Evolutionary conservation across 441 rosid species (phyloP).

Genomic region (Brassica hybrid): DNA sequence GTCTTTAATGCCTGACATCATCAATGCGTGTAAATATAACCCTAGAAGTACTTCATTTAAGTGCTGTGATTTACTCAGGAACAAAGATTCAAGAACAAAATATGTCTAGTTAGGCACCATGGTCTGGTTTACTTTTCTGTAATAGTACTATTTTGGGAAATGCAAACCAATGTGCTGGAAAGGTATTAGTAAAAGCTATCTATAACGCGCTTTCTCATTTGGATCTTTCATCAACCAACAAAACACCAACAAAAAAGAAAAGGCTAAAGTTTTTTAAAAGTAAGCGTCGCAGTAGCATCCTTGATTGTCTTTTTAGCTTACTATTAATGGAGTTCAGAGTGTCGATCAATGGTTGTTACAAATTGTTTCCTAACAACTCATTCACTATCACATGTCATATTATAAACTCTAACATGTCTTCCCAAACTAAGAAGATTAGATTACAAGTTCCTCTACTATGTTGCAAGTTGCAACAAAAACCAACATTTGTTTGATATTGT

Average conservation of each 20-base stretch:
- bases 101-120: not conserved
- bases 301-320: not conserved
- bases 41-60: not conserved
- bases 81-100: not conserved
- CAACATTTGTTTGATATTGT: not conserved
- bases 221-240: not conserved
- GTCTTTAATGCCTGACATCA: slow-evolving; percentile 3
- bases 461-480: not conserved
- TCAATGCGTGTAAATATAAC: not conserved
- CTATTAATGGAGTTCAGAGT: not conserved
- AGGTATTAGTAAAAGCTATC: not conserved
- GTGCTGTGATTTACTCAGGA: not conserved
- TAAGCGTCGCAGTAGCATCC: not conserved
- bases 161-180: not conserved
- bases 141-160: slow-evolving; percentile 4
- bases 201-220: not conserved
- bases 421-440: not conserved
- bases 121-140: not conserved
- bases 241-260: not conserved
- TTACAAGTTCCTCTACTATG: not conserved
- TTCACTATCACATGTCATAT: not conserved
- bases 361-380: not conserved
- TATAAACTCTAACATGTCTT: not conserved
- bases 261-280: not conserved
- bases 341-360: not conserved